A percentile compares a stretch with the other conserved stretches of the same genome.
These are phyloP conservation scores for Asterochloris erici DNA, from an alignment of 139 green algal species.

Conservation along the genomic window DNA sequence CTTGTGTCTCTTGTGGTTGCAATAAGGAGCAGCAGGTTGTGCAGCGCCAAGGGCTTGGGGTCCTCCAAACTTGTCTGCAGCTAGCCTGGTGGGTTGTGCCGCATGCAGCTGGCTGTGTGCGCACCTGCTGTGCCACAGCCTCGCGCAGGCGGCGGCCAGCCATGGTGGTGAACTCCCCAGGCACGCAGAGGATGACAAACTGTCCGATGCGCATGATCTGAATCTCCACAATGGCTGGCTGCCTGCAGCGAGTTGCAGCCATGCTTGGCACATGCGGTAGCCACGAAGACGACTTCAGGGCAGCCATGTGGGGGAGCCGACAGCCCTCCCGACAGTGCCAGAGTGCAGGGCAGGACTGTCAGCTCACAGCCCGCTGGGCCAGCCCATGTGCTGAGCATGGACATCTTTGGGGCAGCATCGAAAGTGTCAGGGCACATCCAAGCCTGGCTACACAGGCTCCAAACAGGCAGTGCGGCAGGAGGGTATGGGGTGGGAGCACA, in stretches of 20 bases:
- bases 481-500: neutral
- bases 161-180: conserved; percentile 85
- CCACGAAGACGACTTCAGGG: neutral
- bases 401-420: too few species aligned
- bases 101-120: neutral
- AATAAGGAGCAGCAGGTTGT: neutral
- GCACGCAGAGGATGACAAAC: conserved; percentile 59
- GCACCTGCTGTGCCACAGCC: conserved; percentile 46
- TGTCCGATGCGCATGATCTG: conserved; percentile 48
- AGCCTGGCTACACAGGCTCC: too few species aligned
- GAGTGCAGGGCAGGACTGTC: too few species aligned
- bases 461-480: neutral
- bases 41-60: neutral
- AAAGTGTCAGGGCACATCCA: too few species aligned
- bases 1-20: neutral
- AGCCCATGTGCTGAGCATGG: too few species aligned
- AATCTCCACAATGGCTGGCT: conserved; percentile 53
- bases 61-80: too few species aligned
- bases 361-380: too few species aligned
- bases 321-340: too few species aligned
- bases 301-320: too few species aligned
- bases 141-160: conserved; percentile 58
- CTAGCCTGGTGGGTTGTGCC: too few species aligned
- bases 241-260: conserved; percentile 22
- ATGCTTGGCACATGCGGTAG: neutral